Evolutionary conservation across 176 grass and related monocot species (phyloP).

Genomic region (Ampelocalamus luodianensis): DNA sequence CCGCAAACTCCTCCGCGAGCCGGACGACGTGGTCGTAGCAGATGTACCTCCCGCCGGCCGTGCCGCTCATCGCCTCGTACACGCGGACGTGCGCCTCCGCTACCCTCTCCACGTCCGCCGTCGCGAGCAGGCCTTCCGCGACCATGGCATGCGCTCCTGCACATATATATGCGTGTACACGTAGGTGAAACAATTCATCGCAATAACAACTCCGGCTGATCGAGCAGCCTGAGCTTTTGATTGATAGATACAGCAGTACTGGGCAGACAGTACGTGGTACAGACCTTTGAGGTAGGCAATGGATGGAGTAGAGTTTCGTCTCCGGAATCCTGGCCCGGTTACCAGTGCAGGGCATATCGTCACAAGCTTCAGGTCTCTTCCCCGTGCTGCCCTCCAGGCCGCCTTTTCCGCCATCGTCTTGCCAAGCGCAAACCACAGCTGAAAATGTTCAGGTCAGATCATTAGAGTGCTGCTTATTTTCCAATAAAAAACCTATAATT

Average conservation of each 20-base stretch:
- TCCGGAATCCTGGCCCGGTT: conserved; percentile 76
- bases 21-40: conserved; percentile 85
- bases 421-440: conserved; percentile 89
- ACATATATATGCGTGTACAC: neutral
- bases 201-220: neutral
- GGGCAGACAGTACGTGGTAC: neutral
- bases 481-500: neutral
- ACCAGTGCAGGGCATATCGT: conserved; percentile 80
- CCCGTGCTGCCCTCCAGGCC: conserved; percentile 83
- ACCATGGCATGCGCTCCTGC: conserved; percentile 83
- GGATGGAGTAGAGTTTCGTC: conserved; percentile 82
- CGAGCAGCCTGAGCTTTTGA: no score
- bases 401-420: conserved; percentile 97
- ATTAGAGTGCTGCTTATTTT: neutral
- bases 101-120: conserved; percentile 66
- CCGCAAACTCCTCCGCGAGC: conserved; percentile 64
- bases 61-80: conserved; percentile 77
- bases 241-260: neutral
- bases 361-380: conserved; percentile 83
- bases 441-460: neutral
- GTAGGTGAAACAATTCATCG: neutral
- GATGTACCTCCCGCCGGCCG: conserved; percentile 86
- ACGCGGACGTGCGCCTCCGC: conserved; percentile 89
- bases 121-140: conserved; percentile 71
- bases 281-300: conserved; percentile 97